Base-by-base conservation (phyloP, 2,329 filamentous ascomycete species). In the Colletotrichum somersetense region DNA sequence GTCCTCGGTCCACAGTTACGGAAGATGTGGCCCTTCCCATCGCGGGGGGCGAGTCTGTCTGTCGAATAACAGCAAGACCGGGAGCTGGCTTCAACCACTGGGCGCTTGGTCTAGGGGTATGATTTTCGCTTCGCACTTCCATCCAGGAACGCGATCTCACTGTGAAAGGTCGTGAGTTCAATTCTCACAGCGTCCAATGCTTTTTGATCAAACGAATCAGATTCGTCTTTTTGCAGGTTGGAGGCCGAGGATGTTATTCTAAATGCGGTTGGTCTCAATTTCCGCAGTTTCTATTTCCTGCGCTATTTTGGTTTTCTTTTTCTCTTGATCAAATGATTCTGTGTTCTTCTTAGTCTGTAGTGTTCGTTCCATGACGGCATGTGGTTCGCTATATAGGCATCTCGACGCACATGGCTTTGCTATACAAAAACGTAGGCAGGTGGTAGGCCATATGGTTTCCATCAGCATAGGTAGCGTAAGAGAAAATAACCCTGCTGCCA, bases 91-190 rank as follows among this genome's bases (percentile, higher is more conserved):
- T 1, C 10, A 2, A 56, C 1, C 10, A 61, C 23, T 5, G 68
- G 68, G 68, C 68, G 68, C 68, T 71, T 71, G 68, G 67, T 71
- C 67, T 71, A 71, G 67, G 67, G 67, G 67, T 71, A 71, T 71
- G 67, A 67, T 71, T 71, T 62, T 71, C 67, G 63, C 67, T 71
- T 71, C 67, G 67, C 67, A 71, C 33, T 11, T n/a, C 35, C 33
- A n/a, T 12, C 3, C 5, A 8, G 42, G 23, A 16, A 18, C 35
- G 16, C 12, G 23, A 26, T 16, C 2, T n/a, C 26, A 11, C 1
- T 69, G 67, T 67, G 67, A 67, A 67, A 67, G 67, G 67, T 71
- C 67, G 56, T 56, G 67, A 63, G 63, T 71, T 71, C 68, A 67
- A 71, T 71, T 71, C 68, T 64, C 68, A 62, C 64, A 71, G 64